phyloP scores from a whole-genome alignment of 2,329 filamentous ascomycete genomes.

The Chaetomium globosum region DNA sequence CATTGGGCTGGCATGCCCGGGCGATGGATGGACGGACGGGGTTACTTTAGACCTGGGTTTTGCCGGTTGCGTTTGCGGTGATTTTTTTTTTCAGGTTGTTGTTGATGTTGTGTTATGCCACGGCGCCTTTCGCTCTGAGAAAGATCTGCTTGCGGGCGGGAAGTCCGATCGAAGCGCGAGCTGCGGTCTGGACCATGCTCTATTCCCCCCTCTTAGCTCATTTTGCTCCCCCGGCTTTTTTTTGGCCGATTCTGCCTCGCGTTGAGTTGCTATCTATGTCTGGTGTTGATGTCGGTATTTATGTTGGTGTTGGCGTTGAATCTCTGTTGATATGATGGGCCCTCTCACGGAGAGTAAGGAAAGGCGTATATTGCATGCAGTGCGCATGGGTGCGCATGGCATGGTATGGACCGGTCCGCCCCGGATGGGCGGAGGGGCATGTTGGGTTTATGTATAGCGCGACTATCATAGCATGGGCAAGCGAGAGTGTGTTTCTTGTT shows the following conservation, averaged over 20 bases:
- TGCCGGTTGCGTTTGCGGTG: background rate
- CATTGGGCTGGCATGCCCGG: slow-evolving; percentile 6
- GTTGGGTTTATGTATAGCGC: background rate
- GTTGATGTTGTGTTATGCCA: background rate
- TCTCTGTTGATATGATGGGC: background rate
- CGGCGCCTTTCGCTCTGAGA: background rate
- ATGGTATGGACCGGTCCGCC: background rate
- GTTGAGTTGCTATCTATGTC: background rate
- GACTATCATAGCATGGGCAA: background rate
- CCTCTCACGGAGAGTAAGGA: background rate
- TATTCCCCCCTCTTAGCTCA: background rate
- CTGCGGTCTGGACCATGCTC: background rate
- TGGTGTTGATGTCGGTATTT: background rate
- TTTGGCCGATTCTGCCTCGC: background rate
- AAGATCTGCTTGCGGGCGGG: background rate
- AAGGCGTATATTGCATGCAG: background rate
- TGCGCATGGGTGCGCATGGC: background rate
- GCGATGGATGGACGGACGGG: background rate
- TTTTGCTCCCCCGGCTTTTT: background rate
- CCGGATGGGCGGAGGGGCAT: background rate
- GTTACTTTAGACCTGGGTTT: background rate
- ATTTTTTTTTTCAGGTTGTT: background rate
- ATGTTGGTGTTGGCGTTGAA: background rate
- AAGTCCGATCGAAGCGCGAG: background rate
- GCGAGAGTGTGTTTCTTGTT: background rate